Evolutionary conservation across 2,329 filamentous ascomycete genomes (phyloP).

Genomic region (Fusarium sp.): DNA sequence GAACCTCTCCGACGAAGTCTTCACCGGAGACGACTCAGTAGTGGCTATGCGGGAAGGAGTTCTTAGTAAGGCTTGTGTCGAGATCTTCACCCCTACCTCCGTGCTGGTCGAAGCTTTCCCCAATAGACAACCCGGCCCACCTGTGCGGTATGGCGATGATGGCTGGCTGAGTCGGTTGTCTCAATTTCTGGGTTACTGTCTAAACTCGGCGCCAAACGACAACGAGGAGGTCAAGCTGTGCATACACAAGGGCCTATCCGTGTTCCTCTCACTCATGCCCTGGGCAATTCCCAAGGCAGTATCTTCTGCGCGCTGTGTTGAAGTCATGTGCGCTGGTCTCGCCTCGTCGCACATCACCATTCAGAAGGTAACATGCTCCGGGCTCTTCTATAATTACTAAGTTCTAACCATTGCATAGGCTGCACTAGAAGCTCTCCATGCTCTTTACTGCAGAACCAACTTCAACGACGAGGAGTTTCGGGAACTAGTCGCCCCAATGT

Average conservation of each 20-base stretch:
- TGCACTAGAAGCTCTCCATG: conserved; percentile 84
- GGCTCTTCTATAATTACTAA: not conserved
- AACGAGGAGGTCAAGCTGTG: conserved; percentile 77
- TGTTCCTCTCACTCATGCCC: conserved; percentile 81
- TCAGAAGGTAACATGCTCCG: conserved; percentile 69
- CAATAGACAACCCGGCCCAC: conserved; percentile 74
- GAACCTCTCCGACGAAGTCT: conserved; percentile 92
- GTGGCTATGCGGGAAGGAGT: conserved; percentile 85
- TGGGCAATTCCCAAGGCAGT: conserved; percentile 92
- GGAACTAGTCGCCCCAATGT: conserved; percentile 83
- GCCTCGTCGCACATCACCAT: conserved; percentile 77
- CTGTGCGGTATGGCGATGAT: conserved; percentile 81
- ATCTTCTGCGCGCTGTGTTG: conserved; percentile 75
- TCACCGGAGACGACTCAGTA: conserved; percentile 88
- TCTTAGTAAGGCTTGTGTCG: conserved; percentile 89
- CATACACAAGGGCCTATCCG: conserved; percentile 80
- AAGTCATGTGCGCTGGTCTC: conserved; percentile 77
- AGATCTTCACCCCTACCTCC: conserved; percentile 86
- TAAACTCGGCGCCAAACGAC: conserved; percentile 72
- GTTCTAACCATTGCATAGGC: conserved; percentile 62
- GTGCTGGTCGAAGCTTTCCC: conserved; percentile 83
- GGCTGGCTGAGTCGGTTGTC: conserved; percentile 89
- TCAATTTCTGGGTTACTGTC: conserved; percentile 78
- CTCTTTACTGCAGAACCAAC: conserved; percentile 80
- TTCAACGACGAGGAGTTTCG: conserved; percentile 83